Evolutionary conservation across 1,139 yeast species (phyloP).

Genomic region (Ogataea hybrid): DNA sequence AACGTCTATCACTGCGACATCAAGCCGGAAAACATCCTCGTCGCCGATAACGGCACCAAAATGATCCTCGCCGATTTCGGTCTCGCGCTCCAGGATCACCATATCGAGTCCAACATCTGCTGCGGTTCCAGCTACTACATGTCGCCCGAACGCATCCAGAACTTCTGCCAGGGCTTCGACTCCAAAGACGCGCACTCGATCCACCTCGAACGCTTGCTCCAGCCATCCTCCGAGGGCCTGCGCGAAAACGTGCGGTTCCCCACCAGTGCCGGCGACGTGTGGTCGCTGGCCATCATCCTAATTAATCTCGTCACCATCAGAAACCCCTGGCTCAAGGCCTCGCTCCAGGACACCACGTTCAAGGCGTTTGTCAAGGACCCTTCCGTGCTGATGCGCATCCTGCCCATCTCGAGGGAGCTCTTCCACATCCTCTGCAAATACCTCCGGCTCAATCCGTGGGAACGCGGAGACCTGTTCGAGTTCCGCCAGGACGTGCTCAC

Average conservation of each 20-base stretch:
- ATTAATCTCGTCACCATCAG: constrained; percentile 80
- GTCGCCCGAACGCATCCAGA: constrained; percentile 84
- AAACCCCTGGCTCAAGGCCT: constrained; percentile 90
- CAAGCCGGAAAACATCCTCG: constrained; percentile 85
- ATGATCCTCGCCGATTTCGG: constrained; percentile 84
- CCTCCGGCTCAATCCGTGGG: constrained; percentile 61
- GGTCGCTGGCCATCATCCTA: constrained; percentile 84
- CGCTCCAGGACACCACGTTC: constrained; percentile 58
- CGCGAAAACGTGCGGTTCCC: constrained; percentile 49
- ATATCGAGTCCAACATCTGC: constrained; percentile 69
- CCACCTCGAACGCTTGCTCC: constrained; percentile 30
- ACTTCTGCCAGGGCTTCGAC: constrained; percentile 33
- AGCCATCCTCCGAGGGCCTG: constrained; percentile 28
- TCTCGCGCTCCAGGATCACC: constrained; percentile 60
- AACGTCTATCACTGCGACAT: constrained; percentile 85
- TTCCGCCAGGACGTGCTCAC: constrained; percentile 42
- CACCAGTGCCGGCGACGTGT: constrained; percentile 78
- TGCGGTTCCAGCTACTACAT: constrained; percentile 88
- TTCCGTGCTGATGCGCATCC: constrained; percentile 54
- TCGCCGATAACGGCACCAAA: constrained; percentile 57
- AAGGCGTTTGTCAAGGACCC: constrained; percentile 49
- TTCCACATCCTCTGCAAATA: constrained; percentile 51
- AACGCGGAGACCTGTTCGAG: constrained; percentile 52
- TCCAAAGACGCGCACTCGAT: constrained; percentile 30
- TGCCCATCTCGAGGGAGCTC: constrained; percentile 66